Evolutionary conservation across 2,329 filamentous ascomycete genomes (phyloP).

Genomic region (Penicillium sp.): DNA sequence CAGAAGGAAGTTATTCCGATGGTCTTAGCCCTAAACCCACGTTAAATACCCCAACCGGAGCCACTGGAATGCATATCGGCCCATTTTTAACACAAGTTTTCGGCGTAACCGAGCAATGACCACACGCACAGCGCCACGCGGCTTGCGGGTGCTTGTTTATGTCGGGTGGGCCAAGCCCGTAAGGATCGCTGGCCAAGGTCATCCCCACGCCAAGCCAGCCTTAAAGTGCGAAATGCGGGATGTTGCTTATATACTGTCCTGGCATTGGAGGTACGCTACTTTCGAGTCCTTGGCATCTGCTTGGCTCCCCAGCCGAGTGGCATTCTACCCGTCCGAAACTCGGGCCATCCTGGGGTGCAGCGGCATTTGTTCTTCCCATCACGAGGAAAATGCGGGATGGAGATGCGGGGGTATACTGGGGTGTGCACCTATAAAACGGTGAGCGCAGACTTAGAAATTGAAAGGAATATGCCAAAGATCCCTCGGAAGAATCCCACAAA

Average conservation of each 20-base stretch:
- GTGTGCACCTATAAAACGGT: slow-evolving; percentile 12
- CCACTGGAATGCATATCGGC: not conserved
- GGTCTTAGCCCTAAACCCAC: not conserved
- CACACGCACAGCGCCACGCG: slow-evolving; percentile 4
- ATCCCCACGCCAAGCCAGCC: slow-evolving; percentile 12
- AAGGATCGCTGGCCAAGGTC: slow-evolving; percentile 8
- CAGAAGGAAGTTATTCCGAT: not conserved
- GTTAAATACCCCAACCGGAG: not conserved
- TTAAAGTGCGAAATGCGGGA: slow-evolving; percentile 5
- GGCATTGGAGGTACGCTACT: slow-evolving; percentile 14
- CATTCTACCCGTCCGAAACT: slow-evolving; percentile 9
- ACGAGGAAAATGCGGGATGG: slow-evolving; percentile 12
- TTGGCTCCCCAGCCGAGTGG: slow-evolving; percentile 19
- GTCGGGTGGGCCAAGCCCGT: slow-evolving; percentile 9
- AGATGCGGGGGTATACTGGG: slow-evolving; percentile 7
- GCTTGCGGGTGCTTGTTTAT: slow-evolving; percentile 1
- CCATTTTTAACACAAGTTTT: not conserved
- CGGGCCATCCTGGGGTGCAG: slow-evolving; percentile 7
- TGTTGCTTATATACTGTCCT: slow-evolving; percentile 6
- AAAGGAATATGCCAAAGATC: not conserved
- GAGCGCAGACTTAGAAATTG: not conserved
- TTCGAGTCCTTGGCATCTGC: slow-evolving; percentile 21
- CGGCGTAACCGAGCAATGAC: slow-evolving; percentile 8
- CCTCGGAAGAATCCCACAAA: not conserved
- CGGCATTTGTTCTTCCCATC: not conserved